Percentiles rank a stretch among this genome's conserved stretches.
Evolutionary conservation across 371 early-diverging fungal species (phyloP).

Genomic region (Rhizopus stolonifer): DNA sequence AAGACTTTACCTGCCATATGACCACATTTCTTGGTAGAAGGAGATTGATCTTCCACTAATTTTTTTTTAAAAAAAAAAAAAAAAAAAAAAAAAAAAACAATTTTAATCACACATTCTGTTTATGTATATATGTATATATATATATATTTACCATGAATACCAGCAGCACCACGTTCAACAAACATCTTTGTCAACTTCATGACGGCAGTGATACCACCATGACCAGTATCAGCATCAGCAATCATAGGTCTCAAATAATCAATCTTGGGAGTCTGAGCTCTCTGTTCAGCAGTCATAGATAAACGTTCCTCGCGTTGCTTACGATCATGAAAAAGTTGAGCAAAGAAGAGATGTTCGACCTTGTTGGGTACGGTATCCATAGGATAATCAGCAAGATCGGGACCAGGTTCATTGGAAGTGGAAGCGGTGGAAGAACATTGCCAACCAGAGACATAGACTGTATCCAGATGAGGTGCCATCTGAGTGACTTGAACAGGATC

Average conservation of each 20-base stretch:
- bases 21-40: conserved; percentile 98
- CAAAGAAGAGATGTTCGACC: conserved; percentile 97
- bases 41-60: conserved; percentile 93
- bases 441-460: conserved; percentile 98
- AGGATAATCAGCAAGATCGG: conserved; percentile 98
- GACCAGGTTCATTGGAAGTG: conserved; percentile 97
- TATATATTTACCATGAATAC: conserved; percentile 73
- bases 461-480: conserved; percentile 97
- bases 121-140: background rate
- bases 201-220: conserved; percentile 91
- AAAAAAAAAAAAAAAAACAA: too few relatives aligned
- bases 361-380: conserved; percentile 99
- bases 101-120: background rate
- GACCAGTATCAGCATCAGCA: conserved; percentile 98
- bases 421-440: conserved; percentile 98
- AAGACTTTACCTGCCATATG: conserved; percentile 99
- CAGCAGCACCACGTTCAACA: conserved; percentile 93
- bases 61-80: background rate
- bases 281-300: conserved; percentile 63
- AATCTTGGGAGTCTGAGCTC: conserved; percentile 71
- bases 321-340: conserved; percentile 97
- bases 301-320: conserved; percentile 93
- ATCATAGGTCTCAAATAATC: conserved; percentile 96
- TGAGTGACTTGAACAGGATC: conserved; percentile 95
- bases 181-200: conserved; percentile 95